phyloP scores from a whole-genome alignment of 2,329 filamentous ascomycete species.

The Hirsutella minnesotensis region DNA sequence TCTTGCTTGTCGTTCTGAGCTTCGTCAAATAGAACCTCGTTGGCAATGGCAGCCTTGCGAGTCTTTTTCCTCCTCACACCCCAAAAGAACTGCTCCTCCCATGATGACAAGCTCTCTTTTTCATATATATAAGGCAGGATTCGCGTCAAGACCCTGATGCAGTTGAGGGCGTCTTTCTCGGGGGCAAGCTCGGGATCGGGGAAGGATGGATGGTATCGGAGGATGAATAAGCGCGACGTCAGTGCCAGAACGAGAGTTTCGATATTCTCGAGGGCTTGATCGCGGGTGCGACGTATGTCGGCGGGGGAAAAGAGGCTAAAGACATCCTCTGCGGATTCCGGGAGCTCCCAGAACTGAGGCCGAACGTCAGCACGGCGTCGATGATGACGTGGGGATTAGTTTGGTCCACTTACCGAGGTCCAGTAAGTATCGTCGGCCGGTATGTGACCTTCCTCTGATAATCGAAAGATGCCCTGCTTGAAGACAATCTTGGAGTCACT shows the following conservation, averaged over 20 bases:
- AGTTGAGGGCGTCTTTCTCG: conserved; percentile 87
- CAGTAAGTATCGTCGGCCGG: conserved; percentile 83
- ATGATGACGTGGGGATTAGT: background rate
- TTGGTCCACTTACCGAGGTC: conserved; percentile 59
- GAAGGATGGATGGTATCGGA: conserved; percentile 84
- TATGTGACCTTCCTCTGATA: conserved; percentile 86
- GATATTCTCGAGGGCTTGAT: conserved; percentile 74
- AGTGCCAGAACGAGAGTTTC: conserved; percentile 79
- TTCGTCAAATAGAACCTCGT: conserved; percentile 79
- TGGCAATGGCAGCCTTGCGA: conserved; percentile 50
- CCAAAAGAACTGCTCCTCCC: conserved; percentile 97
- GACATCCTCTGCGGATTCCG: conserved; percentile 89
- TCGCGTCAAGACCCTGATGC: conserved; percentile 79
- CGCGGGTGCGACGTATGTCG: conserved; percentile 79
- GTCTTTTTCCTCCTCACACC: conserved; percentile 59
- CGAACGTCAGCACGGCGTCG: conserved; percentile 2
- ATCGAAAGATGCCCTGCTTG: conserved; percentile 93
- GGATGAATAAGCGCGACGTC: conserved; percentile 67
- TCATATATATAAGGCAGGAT: conserved; percentile 89
- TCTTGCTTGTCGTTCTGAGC: conserved; percentile 42
- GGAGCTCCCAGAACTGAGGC: conserved; percentile 88
- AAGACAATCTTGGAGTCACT: conserved; percentile 98
- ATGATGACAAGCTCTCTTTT: conserved; percentile 65
- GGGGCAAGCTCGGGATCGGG: conserved; percentile 75
- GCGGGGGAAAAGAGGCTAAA: conserved; percentile 89